phyloP scores from a whole-genome alignment of 2,329 filamentous ascomycete genomes.

The Cladosporium cucumerinum region DNA sequence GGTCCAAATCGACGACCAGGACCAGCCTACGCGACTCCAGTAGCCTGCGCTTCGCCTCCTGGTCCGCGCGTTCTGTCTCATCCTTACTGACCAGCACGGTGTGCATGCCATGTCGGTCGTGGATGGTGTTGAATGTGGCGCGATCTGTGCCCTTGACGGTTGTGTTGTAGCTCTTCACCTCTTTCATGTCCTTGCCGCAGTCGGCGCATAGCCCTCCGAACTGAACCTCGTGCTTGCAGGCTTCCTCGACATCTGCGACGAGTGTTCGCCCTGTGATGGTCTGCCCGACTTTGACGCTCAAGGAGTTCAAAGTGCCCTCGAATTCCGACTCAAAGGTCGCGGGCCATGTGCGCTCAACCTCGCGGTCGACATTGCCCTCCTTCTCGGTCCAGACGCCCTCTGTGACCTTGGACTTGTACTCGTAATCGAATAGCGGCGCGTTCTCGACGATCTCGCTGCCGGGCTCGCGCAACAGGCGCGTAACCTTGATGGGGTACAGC shows the following conservation, averaged over 20 bases:
- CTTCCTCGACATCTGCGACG: conserved; percentile 78
- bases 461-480: conserved; percentile 71
- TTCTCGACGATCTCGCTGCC: conserved; percentile 74
- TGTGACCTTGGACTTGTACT: conserved; percentile 71
- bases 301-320: conserved; percentile 73
- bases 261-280: conserved; percentile 54
- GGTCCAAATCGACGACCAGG: conserved; percentile 92
- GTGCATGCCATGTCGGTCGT: conserved; percentile 66
- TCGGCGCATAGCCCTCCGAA: conserved; percentile 86
- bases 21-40: conserved; percentile 80
- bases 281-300: conserved; percentile 67
- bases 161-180: conserved; percentile 72
- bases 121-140: conserved; percentile 90
- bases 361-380: conserved; percentile 47
- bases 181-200: conserved; percentile 95
- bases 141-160: conserved; percentile 75
- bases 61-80: conserved; percentile 77
- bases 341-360: conserved; percentile 67
- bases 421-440: conserved; percentile 80
- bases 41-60: conserved; percentile 79
- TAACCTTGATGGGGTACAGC: conserved; percentile 91
- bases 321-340: conserved; percentile 78
- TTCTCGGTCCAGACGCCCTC: conserved; percentile 71
- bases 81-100: conserved; percentile 78
- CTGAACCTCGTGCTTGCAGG: conserved; percentile 86